phyloP scores from a whole-genome alignment of 371 early-diverging fungal species.

The Apophysomyces elegans region DNA sequence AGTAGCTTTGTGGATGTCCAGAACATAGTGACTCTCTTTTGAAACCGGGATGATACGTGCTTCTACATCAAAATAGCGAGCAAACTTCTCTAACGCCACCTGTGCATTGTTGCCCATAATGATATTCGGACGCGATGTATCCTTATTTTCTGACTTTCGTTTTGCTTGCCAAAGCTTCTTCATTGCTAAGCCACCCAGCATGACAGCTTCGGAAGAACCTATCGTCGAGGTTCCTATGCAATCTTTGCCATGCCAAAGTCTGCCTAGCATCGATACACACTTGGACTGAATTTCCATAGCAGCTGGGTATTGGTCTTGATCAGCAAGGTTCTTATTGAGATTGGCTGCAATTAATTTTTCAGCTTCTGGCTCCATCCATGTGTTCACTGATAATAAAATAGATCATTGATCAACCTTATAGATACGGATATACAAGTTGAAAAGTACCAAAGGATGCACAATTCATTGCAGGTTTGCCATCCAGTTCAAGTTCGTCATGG shows the following conservation, averaged over 20 bases:
- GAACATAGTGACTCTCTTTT: slow-evolving; percentile 46
- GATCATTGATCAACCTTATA: not conserved
- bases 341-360: slow-evolving; percentile 67
- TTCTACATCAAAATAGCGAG: slow-evolving; percentile 75
- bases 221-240: slow-evolving; percentile 60
- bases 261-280: slow-evolving; percentile 65
- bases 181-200: slow-evolving; percentile 68
- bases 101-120: slow-evolving; percentile 72
- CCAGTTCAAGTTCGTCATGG: slow-evolving; percentile 65
- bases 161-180: slow-evolving; percentile 67
- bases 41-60: slow-evolving; percentile 61
- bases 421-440: not conserved
- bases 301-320: slow-evolving; percentile 64
- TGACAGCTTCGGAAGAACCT: slow-evolving; percentile 72
- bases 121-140: slow-evolving; percentile 63
- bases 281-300: slow-evolving; percentile 61
- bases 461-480: slow-evolving; percentile 70
- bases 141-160: slow-evolving; percentile 52
- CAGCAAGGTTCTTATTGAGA: slow-evolving; percentile 63
- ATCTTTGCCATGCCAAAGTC: slow-evolving; percentile 55
- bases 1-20: slow-evolving; percentile 56
- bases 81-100: slow-evolving; percentile 62
- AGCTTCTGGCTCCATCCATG: slow-evolving; percentile 78
- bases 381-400: slow-evolving; percentile 28
- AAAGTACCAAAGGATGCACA: slow-evolving; percentile 54